These are phyloP conservation scores for Echeveria elegans DNA, from an alignment of 164 flowering plant genomes.

Conservation along the genomic window DNA sequence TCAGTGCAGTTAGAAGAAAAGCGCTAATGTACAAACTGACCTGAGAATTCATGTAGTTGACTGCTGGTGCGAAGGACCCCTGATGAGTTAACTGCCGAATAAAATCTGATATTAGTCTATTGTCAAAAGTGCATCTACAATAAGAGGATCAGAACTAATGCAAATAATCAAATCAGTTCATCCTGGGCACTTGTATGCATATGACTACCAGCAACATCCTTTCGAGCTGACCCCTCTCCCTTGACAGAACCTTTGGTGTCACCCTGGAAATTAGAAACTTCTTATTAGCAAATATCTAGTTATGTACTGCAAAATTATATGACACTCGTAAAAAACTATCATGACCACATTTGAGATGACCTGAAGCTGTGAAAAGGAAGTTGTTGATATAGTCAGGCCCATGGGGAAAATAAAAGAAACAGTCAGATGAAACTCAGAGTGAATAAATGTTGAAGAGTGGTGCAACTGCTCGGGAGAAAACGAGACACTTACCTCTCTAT, in stretches of 20 bases:
- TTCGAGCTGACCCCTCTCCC: conserved; percentile 26
- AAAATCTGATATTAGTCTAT: neutral
- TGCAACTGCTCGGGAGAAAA: neutral
- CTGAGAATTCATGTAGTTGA: conserved; percentile 33
- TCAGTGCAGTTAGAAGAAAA: neutral
- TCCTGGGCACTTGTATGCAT: conserved; percentile 35
- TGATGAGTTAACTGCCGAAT: conserved; percentile 33
- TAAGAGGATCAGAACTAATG: neutral
- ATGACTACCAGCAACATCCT: conserved; percentile 29
- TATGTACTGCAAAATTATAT: neutral
- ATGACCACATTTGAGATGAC: neutral
- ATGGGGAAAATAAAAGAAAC: neutral
- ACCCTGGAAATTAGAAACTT: conserved; percentile 25
- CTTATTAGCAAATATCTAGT: neutral
- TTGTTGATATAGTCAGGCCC: neutral
- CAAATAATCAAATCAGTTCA: neutral
- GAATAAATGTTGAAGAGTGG: neutral
- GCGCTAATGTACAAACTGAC: no score
- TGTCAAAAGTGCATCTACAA: neutral
- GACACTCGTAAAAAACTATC: neutral
- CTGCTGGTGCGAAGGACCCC: conserved; percentile 28
- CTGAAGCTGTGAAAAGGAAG: neutral
- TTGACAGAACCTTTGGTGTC: conserved; percentile 56
- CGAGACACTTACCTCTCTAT: conserved; percentile 49
- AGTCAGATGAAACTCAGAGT: neutral